phyloP scores from a whole-genome alignment of 306 rosid species.

The Lathyrus oleraceus region DNA sequence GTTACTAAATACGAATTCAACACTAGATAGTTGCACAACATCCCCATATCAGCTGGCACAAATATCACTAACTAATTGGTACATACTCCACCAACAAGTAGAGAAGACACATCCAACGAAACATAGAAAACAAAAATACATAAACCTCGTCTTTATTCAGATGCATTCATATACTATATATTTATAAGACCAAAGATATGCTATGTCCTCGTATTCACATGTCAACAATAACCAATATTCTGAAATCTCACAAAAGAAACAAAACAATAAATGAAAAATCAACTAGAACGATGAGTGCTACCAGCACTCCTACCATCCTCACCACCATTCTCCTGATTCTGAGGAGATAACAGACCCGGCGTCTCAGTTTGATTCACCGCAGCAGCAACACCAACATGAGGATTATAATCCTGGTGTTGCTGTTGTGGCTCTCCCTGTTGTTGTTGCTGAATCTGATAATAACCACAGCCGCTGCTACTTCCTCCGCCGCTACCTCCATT shows the following conservation, averaged over 20 bases:
- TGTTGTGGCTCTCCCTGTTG: not conserved
- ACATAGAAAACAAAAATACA: not conserved
- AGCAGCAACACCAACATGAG: not conserved
- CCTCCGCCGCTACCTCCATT: not conserved
- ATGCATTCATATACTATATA: not conserved
- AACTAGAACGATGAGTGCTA: constrained; percentile 2
- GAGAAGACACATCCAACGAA: not conserved
- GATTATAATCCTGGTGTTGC: not conserved
- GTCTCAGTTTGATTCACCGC: not conserved
- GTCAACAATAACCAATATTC: not conserved
- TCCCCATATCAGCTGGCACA: no score
- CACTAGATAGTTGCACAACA: no score
- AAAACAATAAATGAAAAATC: not conserved
- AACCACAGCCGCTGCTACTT: not conserved
- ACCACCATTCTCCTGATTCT: not conserved
- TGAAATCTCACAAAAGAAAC: not conserved
- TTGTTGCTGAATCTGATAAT: constrained; percentile 45
- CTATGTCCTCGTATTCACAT: not conserved
- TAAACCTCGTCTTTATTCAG: not conserved
- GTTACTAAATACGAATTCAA: no score
- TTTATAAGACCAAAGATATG: not conserved
- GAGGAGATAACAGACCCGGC: not conserved
- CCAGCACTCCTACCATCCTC: constrained; percentile 10
- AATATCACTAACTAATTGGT: not conserved
- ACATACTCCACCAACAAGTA: not conserved